These are phyloP conservation scores for Neoascochyta sp. DNA, from an alignment of 2,329 filamentous ascomycete species.

Conservation along the genomic window DNA sequence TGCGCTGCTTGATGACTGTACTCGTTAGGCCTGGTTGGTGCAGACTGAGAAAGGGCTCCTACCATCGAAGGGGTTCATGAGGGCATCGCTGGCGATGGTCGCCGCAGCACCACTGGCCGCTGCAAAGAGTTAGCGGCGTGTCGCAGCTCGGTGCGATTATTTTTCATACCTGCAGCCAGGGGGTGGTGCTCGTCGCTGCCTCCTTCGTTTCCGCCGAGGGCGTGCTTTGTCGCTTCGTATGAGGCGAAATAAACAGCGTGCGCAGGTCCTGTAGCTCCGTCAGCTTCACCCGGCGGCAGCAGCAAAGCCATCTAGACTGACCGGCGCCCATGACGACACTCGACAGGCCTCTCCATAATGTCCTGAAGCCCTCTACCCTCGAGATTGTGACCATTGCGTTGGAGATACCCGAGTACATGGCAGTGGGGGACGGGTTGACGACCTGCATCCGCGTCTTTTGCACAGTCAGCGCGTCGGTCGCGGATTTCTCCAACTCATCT, in stretches of 20 bases:
- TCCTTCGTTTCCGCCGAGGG: constrained; percentile 86
- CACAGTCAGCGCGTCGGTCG: constrained; percentile 17
- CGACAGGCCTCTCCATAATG: constrained; percentile 93
- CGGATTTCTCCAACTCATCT: constrained; percentile 1
- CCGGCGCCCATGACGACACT: constrained; percentile 94
- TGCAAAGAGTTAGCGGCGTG: constrained; percentile 46
- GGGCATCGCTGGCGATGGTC: constrained; percentile 93
- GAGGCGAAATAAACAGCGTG: constrained; percentile 98
- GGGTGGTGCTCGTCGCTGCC: constrained; percentile 89
- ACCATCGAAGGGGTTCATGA: constrained; percentile 99
- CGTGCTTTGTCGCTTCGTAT: constrained; percentile 94
- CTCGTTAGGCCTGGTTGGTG: constrained; percentile 14
- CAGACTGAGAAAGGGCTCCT: constrained; percentile 1
- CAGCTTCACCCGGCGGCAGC: constrained; percentile 13
- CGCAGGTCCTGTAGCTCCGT: constrained; percentile 67
- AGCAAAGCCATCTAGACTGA: constrained; percentile 39
- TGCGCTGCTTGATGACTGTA: constrained; percentile 95
- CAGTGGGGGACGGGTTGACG: constrained; percentile 74
- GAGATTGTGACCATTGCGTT: constrained; percentile 93
- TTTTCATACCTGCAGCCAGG: constrained; percentile 74
- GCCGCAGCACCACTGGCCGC: constrained; percentile 90
- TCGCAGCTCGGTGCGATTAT: too few species aligned
- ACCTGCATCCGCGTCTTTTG: constrained; percentile 94
- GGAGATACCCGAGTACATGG: constrained; percentile 83
- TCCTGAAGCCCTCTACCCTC: constrained; percentile 80